Percentiles rank a stretch among this genome's conserved stretches.
Evolutionary conservation across 1,284 basidiomycete genomes (phyloP).

Genomic region (Pseudozyma sp.): DNA sequence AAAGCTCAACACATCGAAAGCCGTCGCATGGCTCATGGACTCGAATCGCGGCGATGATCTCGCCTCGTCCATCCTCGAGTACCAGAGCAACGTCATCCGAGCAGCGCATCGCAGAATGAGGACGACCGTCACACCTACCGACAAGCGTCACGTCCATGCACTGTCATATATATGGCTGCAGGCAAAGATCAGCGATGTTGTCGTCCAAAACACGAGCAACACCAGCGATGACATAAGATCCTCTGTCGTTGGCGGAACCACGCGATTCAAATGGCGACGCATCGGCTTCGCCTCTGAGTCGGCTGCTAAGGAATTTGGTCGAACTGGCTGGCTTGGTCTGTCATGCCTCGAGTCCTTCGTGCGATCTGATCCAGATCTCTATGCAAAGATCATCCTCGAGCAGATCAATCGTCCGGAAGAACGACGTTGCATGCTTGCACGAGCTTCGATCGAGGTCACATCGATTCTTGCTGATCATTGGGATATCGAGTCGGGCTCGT

Average conservation of each 20-base stretch:
- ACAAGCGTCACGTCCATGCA: constrained; percentile 61
- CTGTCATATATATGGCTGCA: constrained; percentile 64
- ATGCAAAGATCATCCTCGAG: constrained; percentile 86
- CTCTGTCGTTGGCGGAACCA: constrained; percentile 70
- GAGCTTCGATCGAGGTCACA: constrained; percentile 86
- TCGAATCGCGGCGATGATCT: constrained; percentile 86
- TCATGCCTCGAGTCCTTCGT: constrained; percentile 83
- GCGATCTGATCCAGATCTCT: constrained; percentile 79
- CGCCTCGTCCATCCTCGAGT: constrained; percentile 86
- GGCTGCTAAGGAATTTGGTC: constrained; percentile 82
- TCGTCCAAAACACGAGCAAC: constrained; percentile 74
- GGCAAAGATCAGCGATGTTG: constrained; percentile 66
- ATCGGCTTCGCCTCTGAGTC: constrained; percentile 84
- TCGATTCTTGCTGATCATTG: constrained; percentile 71
- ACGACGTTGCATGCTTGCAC: constrained; percentile 85
- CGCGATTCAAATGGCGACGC: constrained; percentile 78
- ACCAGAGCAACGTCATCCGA: constrained; percentile 87
- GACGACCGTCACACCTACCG: constrained; percentile 74
- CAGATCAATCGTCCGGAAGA: constrained; percentile 82
- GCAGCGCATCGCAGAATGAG: constrained; percentile 84
- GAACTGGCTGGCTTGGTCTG: constrained; percentile 77
- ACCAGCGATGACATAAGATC: constrained; percentile 68
- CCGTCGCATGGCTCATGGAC: constrained; percentile 75
- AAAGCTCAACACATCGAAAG: constrained; percentile 81
- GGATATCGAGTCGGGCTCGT: constrained; percentile 67